Evolutionary conservation across 371 early-diverging fungal species (phyloP).

Genomic region (Mucor irregularis): DNA sequence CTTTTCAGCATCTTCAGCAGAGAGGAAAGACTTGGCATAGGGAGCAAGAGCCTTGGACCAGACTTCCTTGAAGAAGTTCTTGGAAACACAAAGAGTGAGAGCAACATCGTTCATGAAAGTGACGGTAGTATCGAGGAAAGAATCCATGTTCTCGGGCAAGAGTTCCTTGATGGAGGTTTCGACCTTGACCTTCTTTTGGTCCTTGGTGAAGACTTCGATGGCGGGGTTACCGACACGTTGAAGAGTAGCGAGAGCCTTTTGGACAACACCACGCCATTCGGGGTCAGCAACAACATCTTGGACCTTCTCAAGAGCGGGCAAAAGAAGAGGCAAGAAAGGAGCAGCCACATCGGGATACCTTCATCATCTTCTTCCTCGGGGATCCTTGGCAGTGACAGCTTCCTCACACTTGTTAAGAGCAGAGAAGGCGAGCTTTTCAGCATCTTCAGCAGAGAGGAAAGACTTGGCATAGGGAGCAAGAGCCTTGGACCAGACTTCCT

Average conservation of each 20-base stretch:
- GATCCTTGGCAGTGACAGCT: slow-evolving; percentile 36
- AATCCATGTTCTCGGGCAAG: slow-evolving; percentile 35
- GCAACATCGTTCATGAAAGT: slow-evolving; percentile 51
- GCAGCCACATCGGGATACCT: slow-evolving; percentile 72
- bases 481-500: slow-evolving; percentile 33
- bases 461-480: slow-evolving; percentile 61
- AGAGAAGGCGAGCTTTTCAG: slow-evolving; percentile 30
- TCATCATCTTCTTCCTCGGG: slow-evolving; percentile 31
- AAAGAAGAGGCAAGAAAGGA: slow-evolving; percentile 78
- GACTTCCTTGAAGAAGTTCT: slow-evolving; percentile 42
- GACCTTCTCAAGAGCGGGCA: slow-evolving; percentile 77
- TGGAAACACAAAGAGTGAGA: slow-evolving; percentile 38
- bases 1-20: slow-evolving; percentile 30
- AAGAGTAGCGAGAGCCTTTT: slow-evolving; percentile 50
- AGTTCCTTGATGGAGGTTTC: slow-evolving; percentile 39
- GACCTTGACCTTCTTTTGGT: slow-evolving; percentile 49
- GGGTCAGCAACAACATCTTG: slow-evolving; percentile 82
- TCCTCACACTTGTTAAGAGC: slow-evolving; percentile 47
- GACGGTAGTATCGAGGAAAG: slow-evolving; percentile 22
- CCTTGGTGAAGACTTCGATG: slow-evolving; percentile 37
- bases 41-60: slow-evolving; percentile 49
- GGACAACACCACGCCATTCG: slow-evolving; percentile 71
- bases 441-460: slow-evolving; percentile 46
- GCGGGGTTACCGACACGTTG: slow-evolving; percentile 39
- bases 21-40: slow-evolving; percentile 60